Conservation (phyloP, 2,329 filamentous ascomycete species). For the Fusarium udum region DNA sequence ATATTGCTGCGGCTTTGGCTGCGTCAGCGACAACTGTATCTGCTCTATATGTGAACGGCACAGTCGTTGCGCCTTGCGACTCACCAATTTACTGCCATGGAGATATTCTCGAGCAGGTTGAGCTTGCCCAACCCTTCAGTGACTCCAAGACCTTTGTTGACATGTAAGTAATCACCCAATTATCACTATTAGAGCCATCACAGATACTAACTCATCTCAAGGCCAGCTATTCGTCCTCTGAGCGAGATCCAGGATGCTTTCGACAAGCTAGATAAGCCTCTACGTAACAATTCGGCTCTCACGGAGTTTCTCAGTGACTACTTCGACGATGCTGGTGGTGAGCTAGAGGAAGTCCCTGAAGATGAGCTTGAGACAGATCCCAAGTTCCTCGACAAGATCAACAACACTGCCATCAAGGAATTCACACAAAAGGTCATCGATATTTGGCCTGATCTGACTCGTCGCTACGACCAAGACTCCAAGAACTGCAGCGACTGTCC, state of each 20-base stretch:
- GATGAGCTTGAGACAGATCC: conserved; percentile 65
- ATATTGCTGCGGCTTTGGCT: conserved; percentile 42
- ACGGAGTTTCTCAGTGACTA: conserved; percentile 69
- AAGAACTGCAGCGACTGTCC: conserved; percentile 68
- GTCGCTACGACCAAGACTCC: conserved; percentile 62
- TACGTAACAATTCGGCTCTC: conserved; percentile 70
- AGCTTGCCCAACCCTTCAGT: conserved; percentile 70
- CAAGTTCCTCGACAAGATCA: conserved; percentile 64
- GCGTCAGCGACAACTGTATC: conserved; percentile 45
- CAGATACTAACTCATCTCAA: conserved; percentile 41
- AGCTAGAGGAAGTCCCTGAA: conserved; percentile 64
- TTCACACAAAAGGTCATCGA: conserved; percentile 72
- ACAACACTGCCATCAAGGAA: conserved; percentile 66
- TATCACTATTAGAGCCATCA: background rate
- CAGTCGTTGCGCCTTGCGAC: conserved; percentile 70
- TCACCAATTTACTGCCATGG: conserved; percentile 75
- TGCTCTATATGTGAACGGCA: conserved; percentile 68
- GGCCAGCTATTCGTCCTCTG: conserved; percentile 68
- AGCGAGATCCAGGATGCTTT: conserved; percentile 70
- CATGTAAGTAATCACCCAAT: conserved; percentile 57
- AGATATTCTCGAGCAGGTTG: conserved; percentile 68
- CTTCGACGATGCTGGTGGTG: conserved; percentile 71
- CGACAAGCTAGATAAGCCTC: conserved; percentile 65
- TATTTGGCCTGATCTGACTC: conserved; percentile 75
- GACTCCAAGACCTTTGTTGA: conserved; percentile 79